These are phyloP conservation scores for Globisporangium camurandrum DNA, from an alignment of 352 stramenopile genomes.

Conservation along the genomic window DNA sequence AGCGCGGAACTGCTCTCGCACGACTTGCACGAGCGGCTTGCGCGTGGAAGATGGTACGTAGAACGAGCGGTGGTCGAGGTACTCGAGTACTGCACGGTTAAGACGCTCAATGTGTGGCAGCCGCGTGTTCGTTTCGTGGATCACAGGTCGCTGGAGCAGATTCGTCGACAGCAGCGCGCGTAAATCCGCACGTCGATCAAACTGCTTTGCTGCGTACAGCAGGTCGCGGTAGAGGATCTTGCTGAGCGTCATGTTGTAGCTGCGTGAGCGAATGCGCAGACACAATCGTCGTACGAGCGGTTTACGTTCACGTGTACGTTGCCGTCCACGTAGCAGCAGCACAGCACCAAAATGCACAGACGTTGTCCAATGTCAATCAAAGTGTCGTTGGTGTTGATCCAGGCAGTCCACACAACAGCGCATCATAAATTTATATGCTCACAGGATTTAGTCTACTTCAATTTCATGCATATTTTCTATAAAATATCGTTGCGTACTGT, in stretches of 20 bases:
- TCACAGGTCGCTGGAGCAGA: constrained; percentile 36
- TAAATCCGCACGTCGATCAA: constrained; percentile 51
- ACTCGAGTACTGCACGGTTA: constrained; percentile 46
- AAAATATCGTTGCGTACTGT: too few species aligned
- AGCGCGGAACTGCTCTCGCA: constrained; percentile 43
- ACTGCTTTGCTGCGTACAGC: constrained; percentile 33
- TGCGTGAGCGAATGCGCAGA: not conserved
- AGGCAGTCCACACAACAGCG: too few species aligned
- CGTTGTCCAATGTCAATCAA: too few species aligned
- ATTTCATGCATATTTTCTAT: too few species aligned
- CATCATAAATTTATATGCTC: too few species aligned
- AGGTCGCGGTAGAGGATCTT: constrained; percentile 68
- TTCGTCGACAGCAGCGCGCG: constrained; percentile 58
- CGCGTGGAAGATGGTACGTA: constrained; percentile 47
- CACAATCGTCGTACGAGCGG: not conserved
- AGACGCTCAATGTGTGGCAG: constrained; percentile 52
- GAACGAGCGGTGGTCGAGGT: constrained; percentile 46
- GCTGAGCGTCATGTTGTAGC: constrained; percentile 35
- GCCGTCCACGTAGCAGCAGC: too few species aligned
- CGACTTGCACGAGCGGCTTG: constrained; percentile 27
- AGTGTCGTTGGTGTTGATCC: too few species aligned
- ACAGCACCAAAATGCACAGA: too few species aligned
- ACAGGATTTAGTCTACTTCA: too few species aligned
- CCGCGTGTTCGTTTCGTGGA: constrained; percentile 18
- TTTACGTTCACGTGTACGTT: not conserved